Evolutionary conservation across 768 basidiomycete species (phyloP), one percentile per base, ranked within the genome.

Genomic region (Omphalotus guepiniiformis): DNA sequence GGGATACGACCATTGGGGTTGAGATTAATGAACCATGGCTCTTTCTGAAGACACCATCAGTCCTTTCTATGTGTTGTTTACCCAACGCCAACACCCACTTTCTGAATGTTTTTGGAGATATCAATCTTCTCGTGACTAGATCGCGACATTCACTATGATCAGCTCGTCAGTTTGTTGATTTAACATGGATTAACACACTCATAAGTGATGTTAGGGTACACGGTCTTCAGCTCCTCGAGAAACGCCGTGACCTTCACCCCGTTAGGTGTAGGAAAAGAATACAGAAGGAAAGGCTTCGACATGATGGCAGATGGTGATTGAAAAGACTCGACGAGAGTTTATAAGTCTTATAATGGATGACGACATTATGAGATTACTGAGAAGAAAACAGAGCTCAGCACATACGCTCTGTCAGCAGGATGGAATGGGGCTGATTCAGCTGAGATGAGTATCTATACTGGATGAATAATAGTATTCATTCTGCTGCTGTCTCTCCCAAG

Each of bases 11-110:
- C 55, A 42, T 52, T 22, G 6, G 83, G 85, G 61, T 87, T 88
- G 54, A 84, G 58, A 34, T 79, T 72, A 52, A 92, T 73, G 66
- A 84, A 93, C 85, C 85, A 90, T 0, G 75, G 75, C 59, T 87
- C 72, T 32, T n/a, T n/a, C 68, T 75, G 21, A 9, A 26, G 6
- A 40, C n/a, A n/a, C n/a, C n/a, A n/a, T n/a, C n/a, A n/a, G n/a
- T n/a, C n/a, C n/a, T n/a, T n/a, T n/a, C n/a, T n/a, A n/a, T n/a
- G n/a, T n/a, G n/a, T n/a, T n/a, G n/a, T n/a, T n/a, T n/a, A n/a
- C n/a, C n/a, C n/a, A 7, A 12, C 9, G n/a, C 12, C 7, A n/a
- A 22, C 19, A 40, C 36, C 13, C n/a, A 71, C 80, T 68, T 93
- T 93, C 67, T 93, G 90, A n/a, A 70, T 68, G 56, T 83, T 83